Conservation (phyloP, 2,329 filamentous ascomycete genomes). For the Trichoderma endophyticum region DNA sequence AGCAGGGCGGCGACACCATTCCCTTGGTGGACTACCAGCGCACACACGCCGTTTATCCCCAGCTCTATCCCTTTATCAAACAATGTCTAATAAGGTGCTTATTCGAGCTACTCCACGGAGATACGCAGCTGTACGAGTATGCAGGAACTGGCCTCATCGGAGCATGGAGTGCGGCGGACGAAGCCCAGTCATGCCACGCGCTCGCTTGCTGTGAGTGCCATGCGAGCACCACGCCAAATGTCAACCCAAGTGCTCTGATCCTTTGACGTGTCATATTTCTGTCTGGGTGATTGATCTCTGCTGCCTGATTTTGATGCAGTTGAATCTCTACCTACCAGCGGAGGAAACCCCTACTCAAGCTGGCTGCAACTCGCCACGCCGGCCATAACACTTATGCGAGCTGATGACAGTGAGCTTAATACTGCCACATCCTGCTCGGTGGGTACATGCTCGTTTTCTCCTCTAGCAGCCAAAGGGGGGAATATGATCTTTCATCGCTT, state of each 20-base stretch:
- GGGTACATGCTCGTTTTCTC: background rate
- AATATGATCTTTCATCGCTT: background rate
- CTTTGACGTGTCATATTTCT: background rate
- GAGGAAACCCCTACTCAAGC: background rate
- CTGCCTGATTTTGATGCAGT: background rate
- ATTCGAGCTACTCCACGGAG: background rate
- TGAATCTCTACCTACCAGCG: background rate
- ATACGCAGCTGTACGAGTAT: background rate
- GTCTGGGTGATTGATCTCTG: background rate
- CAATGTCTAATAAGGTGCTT: background rate
- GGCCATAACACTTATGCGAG: background rate
- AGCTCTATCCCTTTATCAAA: background rate
- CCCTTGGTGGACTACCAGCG: background rate
- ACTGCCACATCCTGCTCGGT: background rate
- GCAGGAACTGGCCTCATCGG: too few species aligned
- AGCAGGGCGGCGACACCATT: background rate
- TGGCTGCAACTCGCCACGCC: background rate
- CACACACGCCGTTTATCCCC: background rate
- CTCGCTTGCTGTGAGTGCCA: background rate
- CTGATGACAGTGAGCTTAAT: background rate
- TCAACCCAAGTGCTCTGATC: background rate
- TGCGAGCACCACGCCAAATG: background rate
- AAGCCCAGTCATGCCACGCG: background rate
- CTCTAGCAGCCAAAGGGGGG: background rate
- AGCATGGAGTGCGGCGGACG: background rate